These are phyloP conservation scores for Rhynchospora breviuscula DNA, from an alignment of 176 grass and related monocot genomes.

Conservation along the genomic window DNA sequence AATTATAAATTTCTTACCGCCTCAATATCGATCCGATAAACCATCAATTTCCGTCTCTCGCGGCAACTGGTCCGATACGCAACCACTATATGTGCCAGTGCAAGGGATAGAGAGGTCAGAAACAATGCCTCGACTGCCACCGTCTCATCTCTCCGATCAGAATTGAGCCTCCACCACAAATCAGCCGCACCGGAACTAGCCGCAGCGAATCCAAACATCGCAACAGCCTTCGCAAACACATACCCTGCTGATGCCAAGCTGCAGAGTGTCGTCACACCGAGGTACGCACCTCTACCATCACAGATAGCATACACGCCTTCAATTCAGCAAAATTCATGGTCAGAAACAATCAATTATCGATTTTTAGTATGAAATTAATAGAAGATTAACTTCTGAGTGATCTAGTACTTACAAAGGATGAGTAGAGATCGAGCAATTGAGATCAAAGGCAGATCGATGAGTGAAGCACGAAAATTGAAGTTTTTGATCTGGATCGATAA, in stretches of 20 bases:
- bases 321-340: neutral
- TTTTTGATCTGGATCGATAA: constrained; percentile 26
- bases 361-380: neutral
- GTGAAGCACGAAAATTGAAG: constrained; percentile 63
- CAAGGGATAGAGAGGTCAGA: constrained; percentile 55
- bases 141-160: constrained; percentile 20
- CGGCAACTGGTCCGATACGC: constrained; percentile 87
- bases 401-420: constrained; percentile 54
- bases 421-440: constrained; percentile 57
- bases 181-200: neutral
- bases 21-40: constrained; percentile 92
- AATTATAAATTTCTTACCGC: constrained; percentile 42
- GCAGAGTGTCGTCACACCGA: constrained; percentile 44
- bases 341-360: neutral
- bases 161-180: neutral
- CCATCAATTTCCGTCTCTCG: constrained; percentile 77
- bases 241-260: constrained; percentile 42
- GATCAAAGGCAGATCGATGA: constrained; percentile 65
- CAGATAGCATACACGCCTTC: constrained; percentile 51
- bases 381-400: neutral
- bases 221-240: constrained; percentile 49
- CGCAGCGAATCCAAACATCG: constrained; percentile 22
- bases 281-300: constrained; percentile 52
- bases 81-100: constrained; percentile 63
- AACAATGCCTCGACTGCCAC: constrained; percentile 44